Base-by-base conservation (phyloP, 306 rosid genomes). In the Acacia melanoxylon region DNA sequence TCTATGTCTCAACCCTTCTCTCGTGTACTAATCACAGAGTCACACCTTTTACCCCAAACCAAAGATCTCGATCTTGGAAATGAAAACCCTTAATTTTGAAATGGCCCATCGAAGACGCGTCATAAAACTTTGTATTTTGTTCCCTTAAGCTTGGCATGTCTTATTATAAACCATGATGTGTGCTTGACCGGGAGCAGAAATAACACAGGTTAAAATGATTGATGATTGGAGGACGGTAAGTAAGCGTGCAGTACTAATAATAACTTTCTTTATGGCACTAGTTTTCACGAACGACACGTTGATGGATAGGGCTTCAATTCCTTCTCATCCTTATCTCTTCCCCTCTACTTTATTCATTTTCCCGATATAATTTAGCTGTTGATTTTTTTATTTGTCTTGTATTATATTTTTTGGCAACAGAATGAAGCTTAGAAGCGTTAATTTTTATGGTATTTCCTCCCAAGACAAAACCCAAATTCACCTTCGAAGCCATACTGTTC, bases 401-500 rank as follows among this genome's bases (percentile, higher is more conserved):
- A 27, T 27, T 27, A 27, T 27, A 27, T 27, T 27, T 27, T 27
- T 0, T 27, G 29, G 1, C 29, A 27, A 27, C 29, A 27, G 29
- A 27, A 27, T 27, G 29, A 27, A 27, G 29, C 29, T 27, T 27
- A 27, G 29, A 27, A 1, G 29, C 29, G 29, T 27, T 27, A 27
- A 27, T 27, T 27, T 27, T 27, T 1, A 0, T 1, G 0, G 0
- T 1, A 1, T 27, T 0, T 27, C 0, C 1, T 27, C 29, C 0
- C 1, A 27, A 0, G 1, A 1, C 24, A 25, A 67, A 49, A 48
- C 27, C 66, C 51, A 52, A 77, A 46, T 54, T 35, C 20, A 51
- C 5, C 54, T 48, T 51, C 45, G 9, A 75, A 81, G 76, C 82
- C 6, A 59, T 24, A 86, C 89, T 80, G 68, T 88, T 80, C 82